A percentile compares a stretch with the other conserved stretches of the same genome.
Conservation (phyloP, 1,284 basidiomycete genomes). For the Puccinia novopanici region DNA sequence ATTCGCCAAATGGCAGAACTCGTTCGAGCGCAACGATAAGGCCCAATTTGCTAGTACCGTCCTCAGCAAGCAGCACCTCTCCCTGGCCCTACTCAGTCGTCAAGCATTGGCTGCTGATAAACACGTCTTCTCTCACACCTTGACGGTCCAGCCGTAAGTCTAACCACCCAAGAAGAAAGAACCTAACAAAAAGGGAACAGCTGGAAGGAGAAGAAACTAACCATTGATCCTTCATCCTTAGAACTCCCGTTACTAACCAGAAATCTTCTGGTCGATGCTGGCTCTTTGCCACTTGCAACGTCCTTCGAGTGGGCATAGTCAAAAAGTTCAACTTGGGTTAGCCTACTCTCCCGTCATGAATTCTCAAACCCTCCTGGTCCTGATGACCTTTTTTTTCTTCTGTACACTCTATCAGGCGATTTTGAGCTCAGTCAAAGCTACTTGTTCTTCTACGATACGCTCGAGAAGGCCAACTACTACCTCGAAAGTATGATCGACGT, state of each 20-base stretch:
- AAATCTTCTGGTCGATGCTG: slow-evolving; percentile 83
- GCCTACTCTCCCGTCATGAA: slow-evolving; percentile 80
- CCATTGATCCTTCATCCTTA: slow-evolving; percentile 55
- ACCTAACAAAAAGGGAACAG: no score
- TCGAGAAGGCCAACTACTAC: slow-evolving; percentile 93
- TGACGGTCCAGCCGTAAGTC: slow-evolving; percentile 50
- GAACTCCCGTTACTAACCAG: slow-evolving; percentile 82
- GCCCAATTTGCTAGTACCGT: slow-evolving; percentile 77
- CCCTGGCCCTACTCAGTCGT: slow-evolving; percentile 69
- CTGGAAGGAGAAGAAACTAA: slow-evolving; percentile 70
- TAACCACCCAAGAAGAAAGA: not conserved
- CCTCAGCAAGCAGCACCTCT: slow-evolving; percentile 73
- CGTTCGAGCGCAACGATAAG: slow-evolving; percentile 63
- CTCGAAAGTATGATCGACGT: slow-evolving; percentile 79
- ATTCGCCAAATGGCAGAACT: slow-evolving; percentile 52
- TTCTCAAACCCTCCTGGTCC: no score
- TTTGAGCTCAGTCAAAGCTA: slow-evolving; percentile 66
- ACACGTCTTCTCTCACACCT: slow-evolving; percentile 45
- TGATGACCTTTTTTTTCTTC: not conserved
- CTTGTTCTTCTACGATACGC: slow-evolving; percentile 90
- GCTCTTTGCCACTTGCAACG: slow-evolving; percentile 79
- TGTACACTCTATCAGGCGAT: not conserved
- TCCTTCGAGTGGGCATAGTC: slow-evolving; percentile 59
- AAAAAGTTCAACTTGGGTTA: slow-evolving; percentile 77
- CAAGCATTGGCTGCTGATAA: slow-evolving; percentile 61